Evolutionary conservation across 192 early-diverging fungal species (phyloP).

Genomic region (Linnemannia zychae): DNA sequence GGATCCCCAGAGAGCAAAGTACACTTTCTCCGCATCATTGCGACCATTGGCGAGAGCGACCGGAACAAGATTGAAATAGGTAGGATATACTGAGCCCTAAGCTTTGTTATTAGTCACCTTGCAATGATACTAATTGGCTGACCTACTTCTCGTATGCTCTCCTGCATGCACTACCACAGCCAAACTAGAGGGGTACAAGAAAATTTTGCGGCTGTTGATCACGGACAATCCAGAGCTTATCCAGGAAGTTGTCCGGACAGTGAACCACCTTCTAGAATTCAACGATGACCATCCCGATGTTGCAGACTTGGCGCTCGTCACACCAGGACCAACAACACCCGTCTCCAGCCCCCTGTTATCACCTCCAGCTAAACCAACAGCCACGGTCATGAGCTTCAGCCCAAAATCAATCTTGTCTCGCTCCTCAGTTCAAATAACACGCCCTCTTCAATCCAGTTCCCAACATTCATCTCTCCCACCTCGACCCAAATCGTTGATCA

Average conservation of each 20-base stretch:
- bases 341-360: slow-evolving; percentile 9
- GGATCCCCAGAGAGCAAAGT: slow-evolving; percentile 45
- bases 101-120: neutral
- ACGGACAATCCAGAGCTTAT: slow-evolving; percentile 44
- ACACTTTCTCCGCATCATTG: slow-evolving; percentile 41
- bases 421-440: slow-evolving; percentile 42
- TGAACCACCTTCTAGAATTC: slow-evolving; percentile 56
- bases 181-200: slow-evolving; percentile 54
- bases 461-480: slow-evolving; percentile 40
- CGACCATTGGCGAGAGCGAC: slow-evolving; percentile 56
- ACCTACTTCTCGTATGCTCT: neutral
- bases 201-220: slow-evolving; percentile 55
- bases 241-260: slow-evolving; percentile 52
- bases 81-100: neutral
- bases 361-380: slow-evolving; percentile 2
- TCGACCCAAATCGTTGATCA: slow-evolving; percentile 42
- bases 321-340: slow-evolving; percentile 25
- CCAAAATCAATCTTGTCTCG: slow-evolving; percentile 42
- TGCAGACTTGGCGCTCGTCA: slow-evolving; percentile 20
- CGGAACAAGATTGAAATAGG: slow-evolving; percentile 58
- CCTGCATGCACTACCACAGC: slow-evolving; percentile 15
- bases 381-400: slow-evolving; percentile 13
- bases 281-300: slow-evolving; percentile 38
- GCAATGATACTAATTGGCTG: neutral
- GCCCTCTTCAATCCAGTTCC: neutral